Conservation (phyloP, 2,329 filamentous ascomycete species). For the Exutisphaerella laricina region DNA sequence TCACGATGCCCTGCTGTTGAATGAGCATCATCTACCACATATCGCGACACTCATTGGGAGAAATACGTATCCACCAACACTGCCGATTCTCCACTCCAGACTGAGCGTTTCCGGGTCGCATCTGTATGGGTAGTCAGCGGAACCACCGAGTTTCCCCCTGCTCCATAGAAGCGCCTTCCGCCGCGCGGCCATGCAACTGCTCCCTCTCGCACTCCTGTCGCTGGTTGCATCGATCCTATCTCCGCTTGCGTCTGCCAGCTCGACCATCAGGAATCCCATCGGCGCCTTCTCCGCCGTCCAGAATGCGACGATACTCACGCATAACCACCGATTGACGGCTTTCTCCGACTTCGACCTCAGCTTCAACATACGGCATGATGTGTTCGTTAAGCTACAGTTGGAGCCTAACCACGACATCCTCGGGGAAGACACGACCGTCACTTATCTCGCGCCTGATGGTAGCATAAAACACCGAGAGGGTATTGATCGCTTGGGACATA, state of each 20-base stretch:
- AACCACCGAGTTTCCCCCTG: too few relatives aligned
- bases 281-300: constrained; percentile 67
- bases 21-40: too few relatives aligned
- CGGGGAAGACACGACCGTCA: constrained; percentile 66
- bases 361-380: constrained; percentile 63
- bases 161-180: too few relatives aligned
- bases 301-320: constrained; percentile 69
- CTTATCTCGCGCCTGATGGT: constrained; percentile 68
- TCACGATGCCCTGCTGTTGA: too few relatives aligned
- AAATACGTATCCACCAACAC: background rate
- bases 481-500: constrained; percentile 67
- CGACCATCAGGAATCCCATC: constrained; percentile 69
- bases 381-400: constrained; percentile 71
- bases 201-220: constrained; percentile 14
- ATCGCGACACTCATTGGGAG: too few relatives aligned
- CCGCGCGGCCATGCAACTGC: constrained; percentile 17
- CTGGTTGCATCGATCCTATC: constrained; percentile 20
- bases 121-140: too few relatives aligned
- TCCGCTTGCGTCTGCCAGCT: constrained; percentile 38
- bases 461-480: constrained; percentile 59
- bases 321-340: constrained; percentile 71
- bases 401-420: constrained; percentile 91
- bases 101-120: background rate
- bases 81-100: background rate
- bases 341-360: constrained; percentile 78